Evolutionary conservation across 1,139 yeast genomes (phyloP), one percentile per base, ranked within the genome.

Genomic region (Pichia sp.): DNA sequence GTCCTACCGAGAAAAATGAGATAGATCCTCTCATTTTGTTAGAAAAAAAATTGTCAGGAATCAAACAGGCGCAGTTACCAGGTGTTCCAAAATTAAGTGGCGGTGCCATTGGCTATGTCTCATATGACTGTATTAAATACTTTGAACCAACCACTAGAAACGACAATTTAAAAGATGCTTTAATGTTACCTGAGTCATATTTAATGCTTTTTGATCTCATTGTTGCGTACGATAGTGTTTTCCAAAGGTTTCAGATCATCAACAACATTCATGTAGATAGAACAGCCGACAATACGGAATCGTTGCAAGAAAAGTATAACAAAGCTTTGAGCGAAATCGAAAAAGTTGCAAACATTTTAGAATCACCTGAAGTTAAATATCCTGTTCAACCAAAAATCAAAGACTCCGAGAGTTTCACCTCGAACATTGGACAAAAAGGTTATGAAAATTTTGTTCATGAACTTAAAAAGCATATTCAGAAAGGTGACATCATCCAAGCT

Each of bases 401-500:
- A 52, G 70, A 74, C 45, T 71, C 77, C 58, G 90, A 86, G 64
- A 72, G 77, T 1, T 91, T 88, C 69, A 78, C 82, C 7, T 89
- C 97, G 13, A 93, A 93, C 66, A 83, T 93, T 60, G 99, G 98
- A 41, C 88, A 89, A 71, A 86, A 82, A 53, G 99, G 99, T 44
- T 93, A 93, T 66, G 96, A 93, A 69, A 64, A 63, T 45, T 96
- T 88, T 68, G 99, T 93, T 42, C 69, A 75, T 26, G 76, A 72
- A 12, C 77, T 93, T 63, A 90, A 89, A 65, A 70, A 82, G 46
- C 97, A 93, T 64, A 93, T 93, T 62, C 72, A 84, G 62, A 80
- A 82, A 62, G 99, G 99, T 51, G 98, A 93, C 66, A 88, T 93
- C 53, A 87, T 93, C 70, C 99, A 93, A 70, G 97, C 96, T 1